Evolutionary conservation across 2,329 filamentous ascomycete species (phyloP), one percentile per base, ranked within the genome.

Genomic region (Talaromyces amestolkiae): DNA sequence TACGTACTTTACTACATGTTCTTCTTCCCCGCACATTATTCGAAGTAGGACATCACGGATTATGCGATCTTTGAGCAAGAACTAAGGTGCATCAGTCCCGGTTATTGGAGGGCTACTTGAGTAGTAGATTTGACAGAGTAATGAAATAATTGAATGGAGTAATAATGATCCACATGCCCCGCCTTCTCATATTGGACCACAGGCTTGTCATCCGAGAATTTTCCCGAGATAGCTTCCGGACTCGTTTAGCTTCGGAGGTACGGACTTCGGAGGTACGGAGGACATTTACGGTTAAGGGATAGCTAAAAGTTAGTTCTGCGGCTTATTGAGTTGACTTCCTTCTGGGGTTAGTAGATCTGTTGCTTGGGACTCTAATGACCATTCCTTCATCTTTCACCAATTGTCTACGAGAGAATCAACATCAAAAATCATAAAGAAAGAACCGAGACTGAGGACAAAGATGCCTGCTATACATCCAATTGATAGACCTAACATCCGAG

Each of bases 401-500:
- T 37, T 39, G 17, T 24, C 10, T 27, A 58, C 41, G 11, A 41
- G n/a, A 61, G n/a, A 49, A 51, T 10, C 45, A 49, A 15, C 19
- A 13, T 49, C 22, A 53, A 53, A 27, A 53, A 51, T 24, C 11
- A 43, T n/a, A 41, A 58, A 58, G 31, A 22, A 45, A 47, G 45
- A 49, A 15, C 22, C 13, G 2, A 13, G 6, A 49, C 7, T 49
- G 45, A 49, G 22, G 41, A 49, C 11, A 49, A 49, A 11, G 37
- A 63, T 54, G 41, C 35, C 61, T 13, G 35, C 49, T 7, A 71
- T 24, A 64, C 70, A 27, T 56, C 63, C 2, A 61, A 68, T 41
- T 11, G 66, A 68, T 6, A n/a, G 54, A 11, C 47, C 68, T 11
- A 65, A 65, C 43, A 68, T 72, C 37, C 66, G 66, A 24, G 72